phyloP scores from a whole-genome alignment of 2,329 filamentous ascomycete genomes.

The Zasmidium citrigriseum region DNA sequence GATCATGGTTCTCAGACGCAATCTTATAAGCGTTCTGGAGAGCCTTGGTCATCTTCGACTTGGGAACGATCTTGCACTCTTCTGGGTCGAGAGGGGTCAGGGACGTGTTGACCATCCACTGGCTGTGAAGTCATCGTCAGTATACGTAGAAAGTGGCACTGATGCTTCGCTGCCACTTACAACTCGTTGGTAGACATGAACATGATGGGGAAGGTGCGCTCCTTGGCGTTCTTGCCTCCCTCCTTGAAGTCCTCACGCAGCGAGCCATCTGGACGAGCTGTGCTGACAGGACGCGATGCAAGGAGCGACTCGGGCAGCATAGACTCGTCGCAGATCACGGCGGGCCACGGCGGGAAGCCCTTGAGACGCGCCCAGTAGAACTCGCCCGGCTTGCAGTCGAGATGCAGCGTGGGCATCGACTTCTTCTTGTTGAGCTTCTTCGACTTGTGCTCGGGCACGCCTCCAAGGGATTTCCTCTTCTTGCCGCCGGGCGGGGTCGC shows the following conservation, averaged over 20 bases:
- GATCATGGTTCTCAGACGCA: conserved; percentile 73
- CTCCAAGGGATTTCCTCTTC: conserved; percentile 62
- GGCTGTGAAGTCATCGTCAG: conserved; percentile 55
- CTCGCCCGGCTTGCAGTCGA: conserved; percentile 85
- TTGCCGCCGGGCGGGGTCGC: conserved; percentile 24
- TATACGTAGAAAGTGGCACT: background rate
- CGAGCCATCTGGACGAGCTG: conserved; percentile 76
- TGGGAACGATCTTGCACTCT: conserved; percentile 65
- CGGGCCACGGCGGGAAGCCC: conserved; percentile 92
- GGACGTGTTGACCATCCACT: conserved; percentile 86
- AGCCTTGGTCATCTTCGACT: conserved; percentile 77
- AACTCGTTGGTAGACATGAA: conserved; percentile 95
- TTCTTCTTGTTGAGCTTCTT: conserved; percentile 88
- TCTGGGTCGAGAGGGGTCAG: conserved; percentile 75
- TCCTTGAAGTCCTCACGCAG: conserved; percentile 86
- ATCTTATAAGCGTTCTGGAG: conserved; percentile 78
- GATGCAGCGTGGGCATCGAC: conserved; percentile 65
- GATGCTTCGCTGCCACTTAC: conserved; percentile 59
- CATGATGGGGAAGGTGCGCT: conserved; percentile 92
- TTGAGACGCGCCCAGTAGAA: conserved; percentile 92
- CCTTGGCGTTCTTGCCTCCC: conserved; percentile 79
- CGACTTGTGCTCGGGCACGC: conserved; percentile 65
- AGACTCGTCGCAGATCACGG: conserved; percentile 88
- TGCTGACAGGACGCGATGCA: conserved; percentile 78
- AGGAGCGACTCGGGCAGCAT: conserved; percentile 84